Conservation (phyloP, 148 eudicot genomes). For the Talinum fruticosum region DNA sequence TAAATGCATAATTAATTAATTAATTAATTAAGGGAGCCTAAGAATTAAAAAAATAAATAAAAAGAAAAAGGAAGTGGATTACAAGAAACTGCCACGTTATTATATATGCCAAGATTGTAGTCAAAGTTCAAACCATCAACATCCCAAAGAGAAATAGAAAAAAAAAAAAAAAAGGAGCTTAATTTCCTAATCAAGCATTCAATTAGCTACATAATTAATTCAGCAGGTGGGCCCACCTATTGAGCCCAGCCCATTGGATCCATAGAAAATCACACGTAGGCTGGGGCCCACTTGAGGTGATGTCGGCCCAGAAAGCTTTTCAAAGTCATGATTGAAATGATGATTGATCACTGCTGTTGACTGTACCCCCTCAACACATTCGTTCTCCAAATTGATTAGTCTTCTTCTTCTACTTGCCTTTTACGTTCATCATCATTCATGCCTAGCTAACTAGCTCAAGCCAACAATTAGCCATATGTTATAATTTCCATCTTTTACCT, state of each 20-base stretch:
- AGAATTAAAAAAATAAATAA: too few species aligned
- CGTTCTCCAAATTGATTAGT: not conserved
- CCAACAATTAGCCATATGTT: too few species aligned
- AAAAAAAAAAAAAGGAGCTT: too few species aligned
- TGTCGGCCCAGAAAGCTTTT: constrained; percentile 13
- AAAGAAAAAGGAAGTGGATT: not conserved
- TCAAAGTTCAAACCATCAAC: constrained; percentile 2
- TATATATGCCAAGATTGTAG: not conserved
- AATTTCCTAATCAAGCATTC: not conserved
- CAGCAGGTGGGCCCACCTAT: constrained; percentile 5
- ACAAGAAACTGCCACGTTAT: constrained; percentile 9
- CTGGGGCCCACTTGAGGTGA: not conserved
- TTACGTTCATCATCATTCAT: not conserved
- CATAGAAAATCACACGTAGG: not conserved
- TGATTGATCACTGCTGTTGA: not conserved
- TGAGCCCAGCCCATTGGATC: constrained; percentile 3
- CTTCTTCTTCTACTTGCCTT: not conserved
- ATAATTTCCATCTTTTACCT: too few species aligned
- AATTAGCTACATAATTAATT: constrained; percentile 4
- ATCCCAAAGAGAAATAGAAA: not conserved
- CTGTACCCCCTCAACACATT: not conserved
- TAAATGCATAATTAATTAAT: not conserved
- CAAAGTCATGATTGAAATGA: constrained; percentile 1
- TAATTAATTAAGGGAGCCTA: not conserved
- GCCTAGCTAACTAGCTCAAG: not conserved